These are phyloP conservation scores for Zalaria sp. DNA, from an alignment of 2,329 filamentous ascomycete genomes.

Conservation along the genomic window DNA sequence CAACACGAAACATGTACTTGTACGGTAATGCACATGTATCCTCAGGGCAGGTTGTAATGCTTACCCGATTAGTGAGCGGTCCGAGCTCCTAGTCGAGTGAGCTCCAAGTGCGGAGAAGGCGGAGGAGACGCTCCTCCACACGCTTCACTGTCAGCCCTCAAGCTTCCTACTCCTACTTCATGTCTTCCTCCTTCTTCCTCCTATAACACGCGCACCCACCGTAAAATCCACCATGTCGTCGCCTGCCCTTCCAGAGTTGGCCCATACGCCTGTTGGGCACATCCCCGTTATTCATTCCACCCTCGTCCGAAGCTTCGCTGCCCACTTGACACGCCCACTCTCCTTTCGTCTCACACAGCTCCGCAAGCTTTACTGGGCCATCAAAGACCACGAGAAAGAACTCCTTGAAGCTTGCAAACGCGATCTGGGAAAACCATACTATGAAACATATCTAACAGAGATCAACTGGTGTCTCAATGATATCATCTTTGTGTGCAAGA, in stretches of 20 bases:
- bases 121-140: no score
- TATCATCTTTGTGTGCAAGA: constrained; percentile 61
- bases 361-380: constrained; percentile 84
- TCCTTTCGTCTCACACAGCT: constrained; percentile 76
- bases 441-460: constrained; percentile 63
- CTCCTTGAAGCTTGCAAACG: constrained; percentile 60
- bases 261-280: constrained; percentile 47
- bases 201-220: no score
- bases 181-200: no score
- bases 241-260: constrained; percentile 8
- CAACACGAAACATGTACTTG: no score
- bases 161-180: no score
- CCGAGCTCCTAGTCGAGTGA: no score
- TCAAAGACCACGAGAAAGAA: constrained; percentile 62
- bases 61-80: no score
- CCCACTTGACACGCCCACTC: constrained; percentile 69
- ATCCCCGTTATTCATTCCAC: constrained; percentile 49
- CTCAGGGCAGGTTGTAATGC: no score
- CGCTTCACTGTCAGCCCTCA: no score
- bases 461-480: constrained; percentile 68
- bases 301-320: constrained; percentile 55
- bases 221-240: no score
- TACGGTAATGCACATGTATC: no score
- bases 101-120: no score
- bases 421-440: constrained; percentile 65